These are phyloP conservation scores for Suhomyces sp. DNA, from an alignment of 805 yeast species.

Conservation along the genomic window DNA sequence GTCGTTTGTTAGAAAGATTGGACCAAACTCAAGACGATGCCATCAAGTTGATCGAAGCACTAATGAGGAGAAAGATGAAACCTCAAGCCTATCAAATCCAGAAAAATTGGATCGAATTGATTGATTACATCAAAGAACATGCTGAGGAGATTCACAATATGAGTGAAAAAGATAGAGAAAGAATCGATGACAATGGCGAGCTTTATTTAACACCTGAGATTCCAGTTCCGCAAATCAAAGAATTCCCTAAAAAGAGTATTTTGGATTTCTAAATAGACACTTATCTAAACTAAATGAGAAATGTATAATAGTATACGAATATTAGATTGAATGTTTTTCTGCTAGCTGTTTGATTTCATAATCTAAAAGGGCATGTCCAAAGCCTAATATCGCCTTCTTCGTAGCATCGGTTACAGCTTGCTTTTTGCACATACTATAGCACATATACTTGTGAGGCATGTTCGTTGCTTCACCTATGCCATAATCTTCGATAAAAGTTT, in stretches of 20 bases:
- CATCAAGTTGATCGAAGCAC: constrained; percentile 64
- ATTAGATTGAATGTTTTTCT: neutral
- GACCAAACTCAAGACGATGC: constrained; percentile 75
- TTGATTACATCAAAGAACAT: constrained; percentile 54
- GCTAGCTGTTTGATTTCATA: constrained; percentile 22
- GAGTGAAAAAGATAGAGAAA: constrained; percentile 82
- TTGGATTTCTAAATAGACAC: constrained; percentile 51
- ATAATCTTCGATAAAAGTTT: constrained; percentile 33
- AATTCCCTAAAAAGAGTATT: constrained; percentile 55
- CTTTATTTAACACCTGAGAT: constrained; percentile 74
- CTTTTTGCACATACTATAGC: constrained; percentile 42
- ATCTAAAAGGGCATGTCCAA: constrained; percentile 23
- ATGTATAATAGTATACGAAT: neutral
- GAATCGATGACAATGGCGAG: constrained; percentile 86
- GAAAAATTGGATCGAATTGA: constrained; percentile 56
- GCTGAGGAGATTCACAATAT: constrained; percentile 74
- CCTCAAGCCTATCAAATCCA: constrained; percentile 85
- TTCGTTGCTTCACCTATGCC: constrained; percentile 40
- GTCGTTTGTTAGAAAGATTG: constrained; percentile 81
- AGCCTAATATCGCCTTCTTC: constrained; percentile 39
- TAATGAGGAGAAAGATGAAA: constrained; percentile 66
- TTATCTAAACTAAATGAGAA: neutral
- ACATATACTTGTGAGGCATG: constrained; percentile 30
- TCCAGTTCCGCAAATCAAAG: constrained; percentile 64
- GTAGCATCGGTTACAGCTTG: constrained; percentile 48